A percentile compares a stretch with the other conserved stretches of the same genome.
phyloP scores from a whole-genome alignment of 2,329 filamentous ascomycete species.

The Rhynchosporium graminicola region DNA sequence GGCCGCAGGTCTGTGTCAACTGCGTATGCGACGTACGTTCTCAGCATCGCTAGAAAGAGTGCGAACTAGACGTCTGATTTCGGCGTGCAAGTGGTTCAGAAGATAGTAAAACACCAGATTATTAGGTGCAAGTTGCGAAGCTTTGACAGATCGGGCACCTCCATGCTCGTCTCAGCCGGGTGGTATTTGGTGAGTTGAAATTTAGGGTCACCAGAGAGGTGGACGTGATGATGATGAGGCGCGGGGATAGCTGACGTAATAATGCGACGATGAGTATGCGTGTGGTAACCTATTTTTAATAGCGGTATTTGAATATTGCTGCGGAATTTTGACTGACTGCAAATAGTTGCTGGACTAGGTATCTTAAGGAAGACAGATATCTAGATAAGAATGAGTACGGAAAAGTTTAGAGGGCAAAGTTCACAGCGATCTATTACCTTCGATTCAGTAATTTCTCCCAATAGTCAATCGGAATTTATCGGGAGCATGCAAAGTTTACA shows the following conservation, averaged over 20 bases:
- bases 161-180: not conserved
- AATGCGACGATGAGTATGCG: too few species aligned
- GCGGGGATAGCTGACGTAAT: not conserved
- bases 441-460: too few species aligned
- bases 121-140: not conserved
- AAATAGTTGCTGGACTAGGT: too few species aligned
- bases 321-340: too few species aligned
- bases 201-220: not conserved
- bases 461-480: too few species aligned
- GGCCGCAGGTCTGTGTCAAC: conserved; percentile 1
- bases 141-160: not conserved
- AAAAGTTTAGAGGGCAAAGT: too few species aligned
- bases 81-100: conserved; percentile 2
- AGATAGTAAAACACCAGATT: conserved; percentile 5
- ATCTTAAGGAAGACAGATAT: too few species aligned
- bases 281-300: too few species aligned
- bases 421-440: too few species aligned
- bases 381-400: too few species aligned
- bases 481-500: too few species aligned
- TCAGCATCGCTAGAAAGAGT: not conserved
- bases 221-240: not conserved
- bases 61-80: not conserved
- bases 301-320: too few species aligned
- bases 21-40: not conserved
- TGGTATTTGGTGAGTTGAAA: not conserved